Evolutionary conservation across 495 filamentous ascomycete genomes (phyloP).

Genomic region (Trichoderma gamsii): DNA sequence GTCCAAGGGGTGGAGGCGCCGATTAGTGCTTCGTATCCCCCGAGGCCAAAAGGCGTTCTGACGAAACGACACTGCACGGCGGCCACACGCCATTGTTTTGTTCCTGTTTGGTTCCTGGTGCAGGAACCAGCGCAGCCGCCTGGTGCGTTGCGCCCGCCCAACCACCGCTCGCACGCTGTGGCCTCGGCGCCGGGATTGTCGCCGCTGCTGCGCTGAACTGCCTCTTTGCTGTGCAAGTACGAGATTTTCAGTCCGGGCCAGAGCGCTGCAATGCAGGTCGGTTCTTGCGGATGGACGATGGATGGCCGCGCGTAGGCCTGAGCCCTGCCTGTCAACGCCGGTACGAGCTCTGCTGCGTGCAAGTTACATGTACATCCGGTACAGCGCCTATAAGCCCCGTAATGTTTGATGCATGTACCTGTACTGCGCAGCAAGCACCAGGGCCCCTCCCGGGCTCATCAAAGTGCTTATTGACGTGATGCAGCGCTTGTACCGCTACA

Average conservation of each 20-base stretch:
- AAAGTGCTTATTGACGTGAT: too few species aligned
- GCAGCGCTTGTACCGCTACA: too few species aligned
- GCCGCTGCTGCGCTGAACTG: too few species aligned
- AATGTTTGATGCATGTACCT: neutral
- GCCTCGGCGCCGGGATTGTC: neutral
- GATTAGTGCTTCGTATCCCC: conserved; percentile 14
- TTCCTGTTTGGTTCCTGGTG: conserved; percentile 11
- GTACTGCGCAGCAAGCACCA: neutral
- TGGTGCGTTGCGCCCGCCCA: conserved; percentile 1
- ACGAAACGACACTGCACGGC: neutral
- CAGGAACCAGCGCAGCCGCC: conserved; percentile 6
- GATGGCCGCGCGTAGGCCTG: neutral
- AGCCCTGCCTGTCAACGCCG: neutral
- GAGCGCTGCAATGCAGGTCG: neutral
- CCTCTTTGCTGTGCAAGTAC: neutral
- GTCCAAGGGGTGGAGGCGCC: conserved; percentile 6
- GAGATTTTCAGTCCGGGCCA: neutral
- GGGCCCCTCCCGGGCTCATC: too few species aligned
- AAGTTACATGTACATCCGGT: neutral
- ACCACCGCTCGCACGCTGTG: neutral
- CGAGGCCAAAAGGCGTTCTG: neutral
- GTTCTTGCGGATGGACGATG: neutral
- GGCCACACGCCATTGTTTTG: conserved; percentile 2
- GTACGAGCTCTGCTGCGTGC: neutral
- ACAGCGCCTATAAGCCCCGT: neutral